Conservation (phyloP, 805 yeast genomes). For the Lipomyces lipofer region DNA sequence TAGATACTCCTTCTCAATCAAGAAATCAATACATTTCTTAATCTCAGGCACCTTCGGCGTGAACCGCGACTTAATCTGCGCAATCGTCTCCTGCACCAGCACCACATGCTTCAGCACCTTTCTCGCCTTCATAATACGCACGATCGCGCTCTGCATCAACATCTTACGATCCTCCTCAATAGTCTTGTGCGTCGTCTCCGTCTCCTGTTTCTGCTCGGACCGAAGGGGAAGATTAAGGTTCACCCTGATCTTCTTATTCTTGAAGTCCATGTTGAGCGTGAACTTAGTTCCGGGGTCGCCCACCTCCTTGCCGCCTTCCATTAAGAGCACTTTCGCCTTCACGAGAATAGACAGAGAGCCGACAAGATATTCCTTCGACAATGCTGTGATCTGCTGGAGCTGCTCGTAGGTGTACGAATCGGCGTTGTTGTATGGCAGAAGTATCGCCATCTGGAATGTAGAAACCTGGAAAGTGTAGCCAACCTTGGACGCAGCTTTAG, state of each 20-base stretch:
- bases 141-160: constrained; percentile 88
- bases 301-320: constrained; percentile 50
- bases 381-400: constrained; percentile 65
- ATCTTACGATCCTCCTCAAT: constrained; percentile 84
- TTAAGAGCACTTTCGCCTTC: constrained; percentile 71
- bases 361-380: constrained; percentile 63
- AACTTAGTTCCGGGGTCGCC: constrained; percentile 62
- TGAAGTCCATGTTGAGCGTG: constrained; percentile 76
- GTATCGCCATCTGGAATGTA: constrained; percentile 80
- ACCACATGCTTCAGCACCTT: constrained; percentile 75
- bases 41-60: constrained; percentile 82
- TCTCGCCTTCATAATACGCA: constrained; percentile 94
- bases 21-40: constrained; percentile 78
- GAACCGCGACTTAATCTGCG: constrained; percentile 80
- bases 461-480: constrained; percentile 66
- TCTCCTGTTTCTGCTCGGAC: constrained; percentile 65
- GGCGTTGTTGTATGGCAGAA: constrained; percentile 78
- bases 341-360: constrained; percentile 78
- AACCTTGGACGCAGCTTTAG: constrained; percentile 74
- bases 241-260: constrained; percentile 78
- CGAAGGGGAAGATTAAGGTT: constrained; percentile 64
- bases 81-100: constrained; percentile 82
- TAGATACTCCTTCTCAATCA: constrained; percentile 83
- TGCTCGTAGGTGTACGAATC: constrained; percentile 60
- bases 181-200: constrained; percentile 73